These are phyloP conservation scores for Nitzschia inconspicua DNA, from an alignment of 108 stramenopile species.

Conservation along the genomic window DNA sequence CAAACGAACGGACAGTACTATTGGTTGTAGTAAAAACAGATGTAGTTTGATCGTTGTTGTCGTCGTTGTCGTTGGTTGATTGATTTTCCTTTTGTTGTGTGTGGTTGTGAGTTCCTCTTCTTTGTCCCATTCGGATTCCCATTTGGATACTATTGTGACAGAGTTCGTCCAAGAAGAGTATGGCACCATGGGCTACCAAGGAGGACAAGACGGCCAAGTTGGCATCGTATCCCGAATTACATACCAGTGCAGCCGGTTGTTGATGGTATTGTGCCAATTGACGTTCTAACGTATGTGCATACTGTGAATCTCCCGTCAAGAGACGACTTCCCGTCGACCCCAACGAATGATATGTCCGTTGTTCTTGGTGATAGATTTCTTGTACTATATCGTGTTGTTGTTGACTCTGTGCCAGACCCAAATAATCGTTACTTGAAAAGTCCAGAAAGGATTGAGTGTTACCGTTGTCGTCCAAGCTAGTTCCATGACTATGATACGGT, in stretches of 20 bases:
- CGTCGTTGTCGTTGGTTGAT: too few species aligned
- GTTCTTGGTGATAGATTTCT: conserved; percentile 25
- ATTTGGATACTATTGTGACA: conserved; percentile 91
- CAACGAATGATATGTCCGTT: conserved; percentile 1
- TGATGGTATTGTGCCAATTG: conserved; percentile 67
- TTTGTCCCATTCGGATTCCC: conserved; percentile 69
- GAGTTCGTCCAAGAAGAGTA: conserved; percentile 91
- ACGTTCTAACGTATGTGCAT: conserved; percentile 69
- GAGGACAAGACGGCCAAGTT: conserved; percentile 87
- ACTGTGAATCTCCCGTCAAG: conserved; percentile 85
- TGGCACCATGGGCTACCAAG: conserved; percentile 55
- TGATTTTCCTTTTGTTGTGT: too few species aligned
- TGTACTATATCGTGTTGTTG: conserved; percentile 49
- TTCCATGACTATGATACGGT: conserved; percentile 6
- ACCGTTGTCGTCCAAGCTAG: background rate
- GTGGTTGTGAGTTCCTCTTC: too few species aligned
- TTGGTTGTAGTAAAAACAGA: too few species aligned
- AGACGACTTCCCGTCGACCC: conserved; percentile 95
- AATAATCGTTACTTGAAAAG: conserved; percentile 97
- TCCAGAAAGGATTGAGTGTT: conserved; percentile 41
- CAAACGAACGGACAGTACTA: conserved; percentile 50
- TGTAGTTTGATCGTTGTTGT: too few species aligned
- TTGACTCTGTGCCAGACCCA: conserved; percentile 83
- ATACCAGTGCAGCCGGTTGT: conserved; percentile 79
- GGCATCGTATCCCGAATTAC: conserved; percentile 97